These are phyloP conservation scores for Skeletonema costatum DNA, from an alignment of 108 stramenopile species.

Conservation along the genomic window DNA sequence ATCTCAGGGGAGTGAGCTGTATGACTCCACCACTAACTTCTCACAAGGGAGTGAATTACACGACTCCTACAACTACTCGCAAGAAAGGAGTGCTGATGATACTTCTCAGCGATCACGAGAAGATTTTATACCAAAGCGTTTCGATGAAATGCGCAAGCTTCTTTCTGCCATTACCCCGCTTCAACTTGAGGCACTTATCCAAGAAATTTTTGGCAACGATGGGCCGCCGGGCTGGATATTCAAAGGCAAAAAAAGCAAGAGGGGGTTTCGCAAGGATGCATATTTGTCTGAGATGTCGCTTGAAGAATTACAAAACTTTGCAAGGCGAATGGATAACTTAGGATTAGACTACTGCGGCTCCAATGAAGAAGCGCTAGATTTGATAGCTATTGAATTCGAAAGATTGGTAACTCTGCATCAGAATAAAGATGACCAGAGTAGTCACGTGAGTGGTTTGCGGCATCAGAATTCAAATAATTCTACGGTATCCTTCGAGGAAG, in stretches of 20 bases:
- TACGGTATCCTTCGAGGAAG: not conserved
- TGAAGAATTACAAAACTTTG: conserved; percentile 21
- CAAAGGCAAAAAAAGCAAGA: conserved; percentile 8
- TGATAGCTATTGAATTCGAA: conserved; percentile 39
- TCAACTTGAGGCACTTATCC: conserved; percentile 33
- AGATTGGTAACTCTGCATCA: conserved; percentile 26
- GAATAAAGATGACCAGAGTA: not conserved
- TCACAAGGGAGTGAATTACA: not conserved
- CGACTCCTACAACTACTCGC: not conserved
- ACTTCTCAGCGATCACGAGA: not conserved
- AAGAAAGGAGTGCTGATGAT: not conserved
- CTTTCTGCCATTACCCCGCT: conserved; percentile 29
- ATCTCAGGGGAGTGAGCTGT: not conserved
- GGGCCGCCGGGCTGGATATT: not conserved
- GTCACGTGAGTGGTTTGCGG: not conserved
- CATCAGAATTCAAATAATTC: not conserved
- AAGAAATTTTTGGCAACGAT: conserved; percentile 25
- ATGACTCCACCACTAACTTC: not conserved
- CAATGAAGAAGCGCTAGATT: conserved; percentile 28
- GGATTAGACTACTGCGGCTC: conserved; percentile 21
- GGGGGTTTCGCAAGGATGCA: conserved; percentile 30
- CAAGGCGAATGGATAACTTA: conserved; percentile 11
- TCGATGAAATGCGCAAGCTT: conserved; percentile 36
- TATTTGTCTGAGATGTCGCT: conserved; percentile 21
- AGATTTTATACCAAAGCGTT: conserved; percentile 21